Percentiles rank a stretch among this genome's conserved stretches.
Conservation (phyloP, 768 basidiomycete species). For the Infundibulicybe gibba region DNA sequence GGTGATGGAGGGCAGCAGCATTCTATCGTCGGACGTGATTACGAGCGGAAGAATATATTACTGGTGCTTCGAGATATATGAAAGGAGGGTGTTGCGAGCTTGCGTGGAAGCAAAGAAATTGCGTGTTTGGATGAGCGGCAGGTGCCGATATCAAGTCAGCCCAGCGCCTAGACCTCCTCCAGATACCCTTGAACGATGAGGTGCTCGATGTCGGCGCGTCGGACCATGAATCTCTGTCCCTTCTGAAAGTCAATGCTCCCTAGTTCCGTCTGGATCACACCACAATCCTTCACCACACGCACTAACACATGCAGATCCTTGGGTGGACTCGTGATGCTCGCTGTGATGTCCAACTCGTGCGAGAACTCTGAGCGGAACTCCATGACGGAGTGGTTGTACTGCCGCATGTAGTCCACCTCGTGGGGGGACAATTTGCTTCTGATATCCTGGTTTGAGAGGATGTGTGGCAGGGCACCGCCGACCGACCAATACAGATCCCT, state of each 20-base stretch:
- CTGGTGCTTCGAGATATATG: no score
- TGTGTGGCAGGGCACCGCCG: conserved; percentile 82
- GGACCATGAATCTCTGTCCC: conserved; percentile 87
- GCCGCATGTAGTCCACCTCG: conserved; percentile 51
- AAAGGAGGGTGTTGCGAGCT: no score
- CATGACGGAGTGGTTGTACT: conserved; percentile 79
- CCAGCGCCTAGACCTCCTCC: conserved; percentile 62
- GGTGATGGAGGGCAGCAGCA: no score
- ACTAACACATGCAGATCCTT: conserved; percentile 89
- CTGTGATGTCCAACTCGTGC: conserved; percentile 84
- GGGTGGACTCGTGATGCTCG: conserved; percentile 78
- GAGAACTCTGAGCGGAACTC: conserved; percentile 83
- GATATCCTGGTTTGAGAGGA: conserved; percentile 65
- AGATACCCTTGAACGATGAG: conserved; percentile 92
- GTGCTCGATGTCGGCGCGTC: conserved; percentile 88
- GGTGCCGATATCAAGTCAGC: conserved; percentile 3
- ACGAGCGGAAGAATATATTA: no score
- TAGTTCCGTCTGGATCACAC: conserved; percentile 87
- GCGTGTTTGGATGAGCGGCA: no score
- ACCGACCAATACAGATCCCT: conserved; percentile 87
- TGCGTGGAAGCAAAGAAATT: no score
- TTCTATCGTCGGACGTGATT: no score
- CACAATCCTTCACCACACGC: conserved; percentile 84
- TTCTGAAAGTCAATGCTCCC: conserved; percentile 89
- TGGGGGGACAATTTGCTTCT: conserved; percentile 74